Percentiles rank a stretch among this genome's conserved stretches.
Conservation (phyloP, 192 early-diverging fungal genomes). For the Umbelopsis sp. region DNA sequence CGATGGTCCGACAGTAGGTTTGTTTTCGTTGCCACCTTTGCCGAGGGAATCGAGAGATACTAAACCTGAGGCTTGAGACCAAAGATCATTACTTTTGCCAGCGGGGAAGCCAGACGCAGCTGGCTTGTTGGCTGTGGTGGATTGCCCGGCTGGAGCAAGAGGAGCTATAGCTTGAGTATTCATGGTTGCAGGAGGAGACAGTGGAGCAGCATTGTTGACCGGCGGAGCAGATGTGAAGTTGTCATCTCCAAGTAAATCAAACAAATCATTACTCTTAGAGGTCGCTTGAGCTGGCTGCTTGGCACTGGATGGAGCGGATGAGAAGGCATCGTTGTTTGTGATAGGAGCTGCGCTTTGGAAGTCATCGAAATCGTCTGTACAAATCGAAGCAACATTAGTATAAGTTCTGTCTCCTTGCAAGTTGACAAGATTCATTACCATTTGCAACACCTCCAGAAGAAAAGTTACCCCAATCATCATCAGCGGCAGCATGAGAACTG, state of each 20-base stretch:
- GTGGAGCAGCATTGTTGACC: neutral
- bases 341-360: constrained; percentile 62
- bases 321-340: constrained; percentile 22
- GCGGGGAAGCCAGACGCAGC: constrained; percentile 3
- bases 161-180: neutral
- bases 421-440: neutral
- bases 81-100: constrained; percentile 34
- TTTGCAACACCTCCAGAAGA: constrained; percentile 40
- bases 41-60: constrained; percentile 75
- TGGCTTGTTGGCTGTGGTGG: neutral
- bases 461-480: constrained; percentile 86
- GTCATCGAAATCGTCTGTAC: constrained; percentile 66
- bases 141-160: neutral
- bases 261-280: constrained; percentile 32
- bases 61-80: constrained; percentile 67
- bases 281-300: constrained; percentile 25
- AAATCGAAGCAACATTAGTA: neutral
- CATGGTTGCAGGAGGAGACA: constrained; percentile 18
- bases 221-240: constrained; percentile 3
- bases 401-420: neutral
- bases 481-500: constrained; percentile 26
- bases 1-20: constrained; percentile 51
- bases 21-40: constrained; percentile 47
- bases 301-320: constrained; percentile 29
- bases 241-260: constrained; percentile 39